Percentiles rank a stretch among this genome's conserved stretches.
These are phyloP conservation scores for Ceratocystiopsis sp. DNA, from an alignment of 2,329 filamentous ascomycete species.

Conservation along the genomic window DNA sequence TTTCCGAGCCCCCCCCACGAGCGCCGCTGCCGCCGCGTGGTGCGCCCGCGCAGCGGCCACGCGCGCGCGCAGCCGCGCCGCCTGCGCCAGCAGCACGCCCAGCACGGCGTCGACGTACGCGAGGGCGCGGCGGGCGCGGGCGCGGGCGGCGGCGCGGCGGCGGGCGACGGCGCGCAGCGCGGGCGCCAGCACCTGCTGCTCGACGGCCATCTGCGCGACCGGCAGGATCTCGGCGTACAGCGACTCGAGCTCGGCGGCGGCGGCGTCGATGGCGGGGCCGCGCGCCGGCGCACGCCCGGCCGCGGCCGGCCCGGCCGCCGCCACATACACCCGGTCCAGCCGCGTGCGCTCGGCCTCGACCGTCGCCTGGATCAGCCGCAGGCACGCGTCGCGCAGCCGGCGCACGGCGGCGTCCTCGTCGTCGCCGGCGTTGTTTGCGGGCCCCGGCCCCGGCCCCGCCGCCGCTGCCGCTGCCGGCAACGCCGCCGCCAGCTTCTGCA, in stretches of 20 bases:
- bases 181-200: slow-evolving; percentile 49
- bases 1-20: slow-evolving; percentile 25
- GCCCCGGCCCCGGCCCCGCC: neutral
- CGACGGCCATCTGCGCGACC: slow-evolving; percentile 53
- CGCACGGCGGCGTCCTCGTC: slow-evolving; percentile 36
- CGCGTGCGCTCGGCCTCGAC: slow-evolving; percentile 36
- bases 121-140: slow-evolving; percentile 28
- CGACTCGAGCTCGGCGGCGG: slow-evolving; percentile 47
- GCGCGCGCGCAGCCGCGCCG: slow-evolving; percentile 23
- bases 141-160: slow-evolving; percentile 25
- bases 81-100: slow-evolving; percentile 31
- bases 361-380: slow-evolving; percentile 38
- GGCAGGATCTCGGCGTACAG: slow-evolving; percentile 52
- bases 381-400: slow-evolving; percentile 41
- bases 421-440: no score
- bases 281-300: slow-evolving; percentile 7
- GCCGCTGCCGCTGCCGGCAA: slow-evolving; percentile 26
- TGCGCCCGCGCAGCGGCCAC: slow-evolving; percentile 29
- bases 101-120: slow-evolving; percentile 28
- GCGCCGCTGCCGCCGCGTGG: slow-evolving; percentile 19
- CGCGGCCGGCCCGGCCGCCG: slow-evolving; percentile 20
- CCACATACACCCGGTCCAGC: slow-evolving; percentile 38
- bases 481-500: slow-evolving; percentile 49
- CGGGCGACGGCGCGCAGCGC: slow-evolving; percentile 30
- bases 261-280: slow-evolving; percentile 18